Evolutionary conservation across 2,329 filamentous ascomycete species (phyloP), one percentile per base, ranked within the genome.

Genomic region (Ascocoryne sarcoides): DNA sequence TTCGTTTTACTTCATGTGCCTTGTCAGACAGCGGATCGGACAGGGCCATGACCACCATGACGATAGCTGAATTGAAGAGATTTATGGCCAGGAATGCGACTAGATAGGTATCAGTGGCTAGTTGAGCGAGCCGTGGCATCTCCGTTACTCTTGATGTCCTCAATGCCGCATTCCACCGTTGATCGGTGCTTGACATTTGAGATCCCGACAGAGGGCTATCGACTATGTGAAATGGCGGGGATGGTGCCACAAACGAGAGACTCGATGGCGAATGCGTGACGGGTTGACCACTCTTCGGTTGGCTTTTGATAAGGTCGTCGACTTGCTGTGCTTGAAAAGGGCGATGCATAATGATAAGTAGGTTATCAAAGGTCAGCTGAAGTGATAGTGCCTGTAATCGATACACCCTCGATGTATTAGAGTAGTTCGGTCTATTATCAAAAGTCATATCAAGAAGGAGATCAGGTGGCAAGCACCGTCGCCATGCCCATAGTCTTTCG

Each of bases 61-160:
- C 65, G 18, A 68, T 61, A 5, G 64, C 62, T 1, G 65, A 62
- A 35, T 65, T 65, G 54, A 67, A 68, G 9, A 68, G 44, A 39
- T 68, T 67, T 45, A 68, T 65, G 2, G 62, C 65, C 14, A 68
- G 50, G 40, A 67, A 68, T 4, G 64, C 61, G 4, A 65, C 62
- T 4, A 66, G 53, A 44, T 68, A 65, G n/a, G 60, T 66, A 12
- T 65, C 60, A 0, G 57, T 62, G 4, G 65, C 64, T 5, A 62
- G 49, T 29, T 62, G 58, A 14, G 59, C 56, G 4, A 67, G 58
- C 19, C 54, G 48, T 10, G 57, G 51, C 23, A 58, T 43, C 32
- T 58, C 44, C 2, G 60, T 63, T 2, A 67, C 54, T 15, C 53
- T 58, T 0, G 64, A 62, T 4, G 62, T 67, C 34, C 64, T 45